A percentile compares a stretch with the other conserved stretches of the same genome.
These are phyloP conservation scores for Fusarium sp. DNA, from an alignment of 2,329 filamentous ascomycete species.

Conservation along the genomic window DNA sequence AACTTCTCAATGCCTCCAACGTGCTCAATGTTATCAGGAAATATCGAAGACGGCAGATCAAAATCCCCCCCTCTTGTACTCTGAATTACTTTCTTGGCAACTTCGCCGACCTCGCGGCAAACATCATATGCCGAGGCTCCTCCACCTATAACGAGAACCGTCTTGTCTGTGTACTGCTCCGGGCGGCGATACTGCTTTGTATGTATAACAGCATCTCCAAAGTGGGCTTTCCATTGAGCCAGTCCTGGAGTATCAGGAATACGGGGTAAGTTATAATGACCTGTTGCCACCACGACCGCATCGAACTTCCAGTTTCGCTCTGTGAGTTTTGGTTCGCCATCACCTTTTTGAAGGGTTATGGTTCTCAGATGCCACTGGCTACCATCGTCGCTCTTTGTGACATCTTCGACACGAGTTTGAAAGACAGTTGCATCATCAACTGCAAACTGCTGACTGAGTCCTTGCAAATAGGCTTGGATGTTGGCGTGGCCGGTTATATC, in stretches of 20 bases:
- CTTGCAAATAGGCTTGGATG: conserved; percentile 71
- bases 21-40: conserved; percentile 66
- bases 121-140: conserved; percentile 60
- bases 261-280: conserved; percentile 74
- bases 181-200: conserved; percentile 80
- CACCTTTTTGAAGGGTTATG: conserved; percentile 54
- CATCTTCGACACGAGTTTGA: conserved; percentile 69
- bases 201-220: conserved; percentile 68
- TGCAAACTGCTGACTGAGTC: conserved; percentile 64
- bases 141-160: conserved; percentile 66
- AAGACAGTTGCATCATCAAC: conserved; percentile 65
- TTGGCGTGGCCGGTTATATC: conserved; percentile 69
- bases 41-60: conserved; percentile 65
- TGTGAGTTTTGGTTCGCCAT: conserved; percentile 43
- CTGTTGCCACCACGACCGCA: conserved; percentile 73
- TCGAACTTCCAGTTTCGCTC: conserved; percentile 64
- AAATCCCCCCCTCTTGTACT: conserved; percentile 70
- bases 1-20: conserved; percentile 66
- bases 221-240: conserved; percentile 65
- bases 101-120: conserved; percentile 53
- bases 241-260: conserved; percentile 72
- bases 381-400: conserved; percentile 58
- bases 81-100: conserved; percentile 58
- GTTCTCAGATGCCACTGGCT: conserved; percentile 65
- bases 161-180: conserved; percentile 66